Evolutionary conservation across 345 rosid species (phyloP).

Genomic region (Crucihimalaya himalaica): DNA sequence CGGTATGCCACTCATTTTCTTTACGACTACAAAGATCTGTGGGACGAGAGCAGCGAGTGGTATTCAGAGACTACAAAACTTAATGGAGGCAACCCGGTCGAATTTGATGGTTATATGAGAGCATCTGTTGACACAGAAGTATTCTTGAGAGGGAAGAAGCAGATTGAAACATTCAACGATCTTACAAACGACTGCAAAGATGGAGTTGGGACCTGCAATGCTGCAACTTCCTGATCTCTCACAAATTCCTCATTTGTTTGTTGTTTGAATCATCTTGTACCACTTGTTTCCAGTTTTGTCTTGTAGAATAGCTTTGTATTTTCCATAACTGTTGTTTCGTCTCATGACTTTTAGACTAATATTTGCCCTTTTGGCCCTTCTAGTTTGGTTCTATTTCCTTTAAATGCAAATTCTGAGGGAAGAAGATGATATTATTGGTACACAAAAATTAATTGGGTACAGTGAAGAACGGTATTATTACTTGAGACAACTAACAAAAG

Average conservation of each 20-base stretch:
- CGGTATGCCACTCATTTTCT: conserved; percentile 85
- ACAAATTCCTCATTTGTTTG: conserved; percentile 19
- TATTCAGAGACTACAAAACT: conserved; percentile 80
- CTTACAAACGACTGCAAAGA: conserved; percentile 93
- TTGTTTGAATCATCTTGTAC: conserved; percentile 26
- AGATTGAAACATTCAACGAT: conserved; percentile 86
- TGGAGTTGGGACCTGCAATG: conserved; percentile 75
- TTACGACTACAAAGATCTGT: conserved; percentile 74
- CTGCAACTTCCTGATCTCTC: conserved; percentile 56
- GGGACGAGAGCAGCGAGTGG: conserved; percentile 93
- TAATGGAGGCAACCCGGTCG: conserved; percentile 75
- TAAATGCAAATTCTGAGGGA: conserved; percentile 21
- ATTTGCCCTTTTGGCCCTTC: neutral
- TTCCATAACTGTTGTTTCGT: conserved; percentile 17
- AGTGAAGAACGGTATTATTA: neutral
- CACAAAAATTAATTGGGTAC: conserved; percentile 30
- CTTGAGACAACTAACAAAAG: conserved; percentile 23
- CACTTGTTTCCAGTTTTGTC: conserved; percentile 31
- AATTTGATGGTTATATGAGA: conserved; percentile 94
- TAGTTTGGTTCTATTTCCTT: conserved; percentile 12
- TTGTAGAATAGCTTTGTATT: conserved; percentile 27
- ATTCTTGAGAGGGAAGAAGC: conserved; percentile 93
- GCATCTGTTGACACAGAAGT: conserved; percentile 87
- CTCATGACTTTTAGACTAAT: conserved; percentile 18
- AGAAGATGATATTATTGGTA: conserved; percentile 9